Base-by-base conservation (phyloP, 2,329 filamentous ascomycete species). In the Endoconidiophora polonica region DNA sequence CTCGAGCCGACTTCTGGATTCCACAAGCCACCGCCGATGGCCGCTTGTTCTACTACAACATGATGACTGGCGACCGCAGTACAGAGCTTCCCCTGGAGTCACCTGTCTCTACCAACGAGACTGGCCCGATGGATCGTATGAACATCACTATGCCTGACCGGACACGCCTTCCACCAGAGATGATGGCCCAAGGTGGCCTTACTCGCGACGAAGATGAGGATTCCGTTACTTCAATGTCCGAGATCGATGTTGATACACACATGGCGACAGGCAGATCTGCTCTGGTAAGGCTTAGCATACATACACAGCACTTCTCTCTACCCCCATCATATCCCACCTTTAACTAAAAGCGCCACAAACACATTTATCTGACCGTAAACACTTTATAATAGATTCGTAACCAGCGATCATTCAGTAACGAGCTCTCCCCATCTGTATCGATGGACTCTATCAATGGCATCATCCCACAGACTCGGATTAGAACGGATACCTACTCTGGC, bases 1-100 rank as follows among this genome's bases (percentile, higher is more conserved):
- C 91, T 58, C 81, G 90, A 62, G 87, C 90, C 43, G 90, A 93
- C 56, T 98, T 94, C 62, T 98, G 91, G 91, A 94, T 98, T 57
- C 91, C 91, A 16, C 91, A 98, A 68, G 91, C 88, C 12, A 98
- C 91, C 0, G 78, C 86, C 1, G 88, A 96, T 62, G 91, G 91
- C 49, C 77, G 88, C 51, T 67, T 98, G 22, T 98, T 93, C 66
- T 98, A 96, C 67, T 96, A 94, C 73, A 98, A 98, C 65, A 96
- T 90, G 55, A 79, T 95, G 68, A 98, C 91, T 0, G 88, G 90
- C 50, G 86, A 93, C 60, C 93, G 85, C 61, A 93, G 85, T 55
- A 91, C 88, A 77, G 91, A 98, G 62, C 69, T 98, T 54, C 91
- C 91, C 1, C 72, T 98, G 23, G 91, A 98, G 63, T 90, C 90